Base-by-base conservation (phyloP, 768 basidiomycete genomes). In the Lactifluus rugatus region DNA sequence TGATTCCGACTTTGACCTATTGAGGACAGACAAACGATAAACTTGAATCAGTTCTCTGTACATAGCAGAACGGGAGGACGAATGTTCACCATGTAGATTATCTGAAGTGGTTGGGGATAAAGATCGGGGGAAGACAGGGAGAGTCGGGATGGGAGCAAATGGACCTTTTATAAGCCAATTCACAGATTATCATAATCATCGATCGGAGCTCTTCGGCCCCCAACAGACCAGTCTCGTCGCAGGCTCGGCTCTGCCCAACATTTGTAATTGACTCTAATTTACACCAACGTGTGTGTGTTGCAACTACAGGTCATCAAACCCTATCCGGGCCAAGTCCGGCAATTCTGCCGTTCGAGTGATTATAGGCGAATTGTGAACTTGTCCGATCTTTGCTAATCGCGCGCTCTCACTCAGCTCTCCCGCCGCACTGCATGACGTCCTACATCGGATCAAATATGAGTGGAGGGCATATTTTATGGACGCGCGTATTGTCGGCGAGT, bases 1-100 rank as follows among this genome's bases (percentile, higher is more conserved):
- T 96, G 79, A 96, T 96, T 67, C 93, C 93, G 72, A 93, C 92
- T 76, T 90, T 88, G 76, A 92, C 85, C 72, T 76, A 52, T 36
- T 5, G 41, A 25, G 11, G 14, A 41, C 11, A 42, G 14, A 17
- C 5, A 7, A 39, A 13, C 10, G 11, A 36, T 36, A 11, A 28
- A 6, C 28, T 11, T 52, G 5, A 23, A 26, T 52, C 25, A 45
- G 34, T 0, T n/a, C 10, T 28, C 34, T 32, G 32, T 37, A 28
- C 26, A 44, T 1, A 46, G 13, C 14, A 44, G 11, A 9, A n/a
- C 5, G 16, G 19, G 41, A 23, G 21, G 31, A 37, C n/a, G 5
- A 19, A 8, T 6, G 13, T 48, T 34, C 14, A 55, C 59, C 54
- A 56, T 56, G 14, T 14, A 14, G 32, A 44, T 44, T 39, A 11